Conservation (phyloP, 2,329 filamentous ascomycete species). For the Parafenestella ontariensis region DNA sequence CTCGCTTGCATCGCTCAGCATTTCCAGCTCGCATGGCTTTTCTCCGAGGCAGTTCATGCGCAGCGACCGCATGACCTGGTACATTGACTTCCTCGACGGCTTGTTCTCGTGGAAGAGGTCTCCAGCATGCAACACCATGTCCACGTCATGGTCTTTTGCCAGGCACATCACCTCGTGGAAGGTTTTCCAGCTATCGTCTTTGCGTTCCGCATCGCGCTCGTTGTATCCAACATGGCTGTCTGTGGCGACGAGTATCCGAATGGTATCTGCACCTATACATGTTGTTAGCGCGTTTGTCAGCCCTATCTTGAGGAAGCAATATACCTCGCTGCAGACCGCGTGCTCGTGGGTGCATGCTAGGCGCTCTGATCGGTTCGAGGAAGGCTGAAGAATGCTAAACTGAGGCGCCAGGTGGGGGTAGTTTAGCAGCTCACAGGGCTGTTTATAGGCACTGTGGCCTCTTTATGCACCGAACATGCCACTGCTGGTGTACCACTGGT, state of each 20-base stretch:
- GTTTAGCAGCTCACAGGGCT: neutral
- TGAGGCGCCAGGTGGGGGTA: neutral
- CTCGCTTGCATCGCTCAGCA: conserved; percentile 90
- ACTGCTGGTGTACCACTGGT: neutral
- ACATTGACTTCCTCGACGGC: conserved; percentile 92
- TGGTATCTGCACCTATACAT: conserved; percentile 73
- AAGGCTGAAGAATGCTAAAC: neutral
- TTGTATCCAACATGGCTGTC: conserved; percentile 98
- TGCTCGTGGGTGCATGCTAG: conserved; percentile 35
- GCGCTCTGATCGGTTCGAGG: neutral
- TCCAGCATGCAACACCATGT: conserved; percentile 95
- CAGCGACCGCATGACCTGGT: conserved; percentile 94
- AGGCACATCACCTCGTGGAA: conserved; percentile 96
- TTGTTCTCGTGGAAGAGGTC: conserved; percentile 99
- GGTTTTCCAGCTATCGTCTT: conserved; percentile 94
- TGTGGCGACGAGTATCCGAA: conserved; percentile 91
- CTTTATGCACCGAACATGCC: neutral
- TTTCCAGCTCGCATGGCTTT: conserved; percentile 93
- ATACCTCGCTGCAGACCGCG: conserved; percentile 39
- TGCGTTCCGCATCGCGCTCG: conserved; percentile 91
- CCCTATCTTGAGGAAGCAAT: conserved; percentile 5
- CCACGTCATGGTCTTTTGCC: conserved; percentile 86
- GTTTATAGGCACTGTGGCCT: neutral
- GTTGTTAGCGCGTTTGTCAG: conserved; percentile 13
- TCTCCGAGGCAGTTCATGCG: conserved; percentile 93